Evolutionary conservation across 225 moss, liverwort and hornwort genomes (phyloP).

Genomic region (Climacium dendroides): DNA sequence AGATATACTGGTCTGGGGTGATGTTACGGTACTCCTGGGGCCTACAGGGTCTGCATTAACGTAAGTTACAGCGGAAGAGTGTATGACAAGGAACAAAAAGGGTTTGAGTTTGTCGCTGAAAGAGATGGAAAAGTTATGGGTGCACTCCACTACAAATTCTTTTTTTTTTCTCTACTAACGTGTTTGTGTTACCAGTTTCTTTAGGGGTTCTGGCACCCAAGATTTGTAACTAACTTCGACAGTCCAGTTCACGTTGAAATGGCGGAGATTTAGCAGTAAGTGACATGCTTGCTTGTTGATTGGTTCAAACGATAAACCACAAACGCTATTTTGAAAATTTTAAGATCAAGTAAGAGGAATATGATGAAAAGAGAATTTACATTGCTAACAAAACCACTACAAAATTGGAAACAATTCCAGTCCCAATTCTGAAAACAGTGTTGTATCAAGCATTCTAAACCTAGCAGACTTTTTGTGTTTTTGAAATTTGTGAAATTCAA

Average conservation of each 20-base stretch:
- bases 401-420: background rate
- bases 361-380: background rate
- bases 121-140: background rate
- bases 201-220: background rate
- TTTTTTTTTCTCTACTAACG: background rate
- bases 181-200: background rate
- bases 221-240: background rate
- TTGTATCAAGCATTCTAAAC: no score
- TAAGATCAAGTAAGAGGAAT: background rate
- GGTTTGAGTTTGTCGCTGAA: background rate
- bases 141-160: background rate
- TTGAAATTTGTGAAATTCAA: background rate
- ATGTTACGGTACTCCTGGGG: background rate
- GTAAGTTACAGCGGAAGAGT: background rate
- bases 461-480: background rate
- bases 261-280: background rate
- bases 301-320: background rate
- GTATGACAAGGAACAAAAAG: background rate
- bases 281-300: background rate
- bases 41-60: background rate
- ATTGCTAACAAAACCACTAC: background rate
- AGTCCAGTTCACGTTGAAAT: background rate
- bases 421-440: no score
- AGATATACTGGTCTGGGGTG: background rate
- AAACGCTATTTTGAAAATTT: background rate